These are phyloP conservation scores for Candida nanaspora DNA, from an alignment of 805 yeast species.

Conservation along the genomic window DNA sequence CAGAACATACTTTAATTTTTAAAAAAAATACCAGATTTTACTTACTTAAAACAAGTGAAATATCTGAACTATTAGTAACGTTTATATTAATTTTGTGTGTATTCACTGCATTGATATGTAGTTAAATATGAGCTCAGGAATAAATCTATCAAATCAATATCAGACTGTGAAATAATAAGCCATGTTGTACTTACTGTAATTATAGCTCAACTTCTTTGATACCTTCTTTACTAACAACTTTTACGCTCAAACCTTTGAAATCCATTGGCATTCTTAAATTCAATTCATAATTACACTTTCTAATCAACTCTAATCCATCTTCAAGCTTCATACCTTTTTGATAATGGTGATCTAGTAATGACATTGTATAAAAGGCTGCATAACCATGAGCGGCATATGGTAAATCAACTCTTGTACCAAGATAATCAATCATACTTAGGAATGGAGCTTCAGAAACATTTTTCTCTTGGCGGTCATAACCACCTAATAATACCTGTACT, in stretches of 20 bases:
- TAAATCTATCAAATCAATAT: too few species aligned
- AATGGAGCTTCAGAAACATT: slow-evolving; percentile 36
- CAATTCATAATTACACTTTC: slow-evolving; percentile 71
- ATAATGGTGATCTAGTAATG: slow-evolving; percentile 87
- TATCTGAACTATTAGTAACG: neutral
- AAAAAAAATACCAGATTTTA: too few species aligned
- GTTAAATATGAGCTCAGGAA: neutral
- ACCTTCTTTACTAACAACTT: slow-evolving; percentile 28
- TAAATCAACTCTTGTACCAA: slow-evolving; percentile 83
- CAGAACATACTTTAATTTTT: too few species aligned
- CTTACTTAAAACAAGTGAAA: neutral
- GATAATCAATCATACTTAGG: slow-evolving; percentile 85
- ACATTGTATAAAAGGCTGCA: slow-evolving; percentile 91
- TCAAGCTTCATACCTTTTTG: slow-evolving; percentile 64
- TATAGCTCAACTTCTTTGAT: slow-evolving; percentile 20
- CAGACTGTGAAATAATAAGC: too few species aligned
- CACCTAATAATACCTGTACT: slow-evolving; percentile 85
- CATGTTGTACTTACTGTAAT: neutral
- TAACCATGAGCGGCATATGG: slow-evolving; percentile 99
- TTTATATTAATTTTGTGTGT: neutral
- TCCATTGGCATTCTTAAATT: slow-evolving; percentile 85
- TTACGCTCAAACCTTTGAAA: slow-evolving; percentile 63
- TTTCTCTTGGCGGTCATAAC: slow-evolving; percentile 44
- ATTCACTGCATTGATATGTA: neutral
- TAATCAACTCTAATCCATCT: slow-evolving; percentile 72